Percentiles rank a stretch among this genome's conserved stretches.
phyloP scores from a whole-genome alignment of 169 alveolate genomes.

The Prorocentrum cordatum region DNA sequence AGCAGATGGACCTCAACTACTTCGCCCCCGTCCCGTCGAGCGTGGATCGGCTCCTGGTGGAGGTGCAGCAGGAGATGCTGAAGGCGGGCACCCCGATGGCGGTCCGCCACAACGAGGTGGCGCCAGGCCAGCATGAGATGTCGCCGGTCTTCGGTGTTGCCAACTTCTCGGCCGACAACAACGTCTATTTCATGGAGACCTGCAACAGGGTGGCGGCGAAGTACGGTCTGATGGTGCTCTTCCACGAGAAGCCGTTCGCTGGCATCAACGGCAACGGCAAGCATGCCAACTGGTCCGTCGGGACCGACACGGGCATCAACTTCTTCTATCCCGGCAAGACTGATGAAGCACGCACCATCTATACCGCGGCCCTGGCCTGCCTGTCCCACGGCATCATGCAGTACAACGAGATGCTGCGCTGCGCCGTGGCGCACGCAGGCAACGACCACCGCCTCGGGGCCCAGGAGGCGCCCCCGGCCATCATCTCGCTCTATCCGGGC shows the following conservation, averaged over 20 bases:
- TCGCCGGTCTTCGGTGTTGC: slow-evolving; percentile 55
- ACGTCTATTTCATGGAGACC: slow-evolving; percentile 26
- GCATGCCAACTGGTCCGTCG: slow-evolving; percentile 60
- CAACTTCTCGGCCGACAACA: slow-evolving; percentile 39
- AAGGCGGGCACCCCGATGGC: slow-evolving; percentile 43
- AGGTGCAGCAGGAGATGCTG: slow-evolving; percentile 5
- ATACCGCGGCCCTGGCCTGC: background rate
- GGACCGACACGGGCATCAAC: slow-evolving; percentile 63
- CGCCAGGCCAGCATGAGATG: slow-evolving; percentile 68
- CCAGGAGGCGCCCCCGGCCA: slow-evolving; percentile 61
- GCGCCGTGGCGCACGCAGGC: slow-evolving; percentile 54
- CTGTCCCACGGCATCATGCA: background rate
- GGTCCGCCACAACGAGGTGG: slow-evolving; percentile 47
- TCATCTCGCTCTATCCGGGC: slow-evolving; percentile 37
- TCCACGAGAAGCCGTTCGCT: slow-evolving; percentile 56
- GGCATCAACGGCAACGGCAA: slow-evolving; percentile 68
- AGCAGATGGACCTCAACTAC: slow-evolving; percentile 55
- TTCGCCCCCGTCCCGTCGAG: slow-evolving; percentile 29
- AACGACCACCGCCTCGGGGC: slow-evolving; percentile 64
- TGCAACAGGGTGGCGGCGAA: slow-evolving; percentile 40
- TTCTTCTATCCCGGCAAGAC: slow-evolving; percentile 53
- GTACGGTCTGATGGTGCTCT: slow-evolving; percentile 2
- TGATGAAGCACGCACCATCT: background rate
- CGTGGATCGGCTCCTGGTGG: background rate
- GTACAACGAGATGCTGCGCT: slow-evolving; percentile 62